Evolutionary conservation across 108 stramenopile species (phyloP).

Genomic region (Fragilaria radians): DNA sequence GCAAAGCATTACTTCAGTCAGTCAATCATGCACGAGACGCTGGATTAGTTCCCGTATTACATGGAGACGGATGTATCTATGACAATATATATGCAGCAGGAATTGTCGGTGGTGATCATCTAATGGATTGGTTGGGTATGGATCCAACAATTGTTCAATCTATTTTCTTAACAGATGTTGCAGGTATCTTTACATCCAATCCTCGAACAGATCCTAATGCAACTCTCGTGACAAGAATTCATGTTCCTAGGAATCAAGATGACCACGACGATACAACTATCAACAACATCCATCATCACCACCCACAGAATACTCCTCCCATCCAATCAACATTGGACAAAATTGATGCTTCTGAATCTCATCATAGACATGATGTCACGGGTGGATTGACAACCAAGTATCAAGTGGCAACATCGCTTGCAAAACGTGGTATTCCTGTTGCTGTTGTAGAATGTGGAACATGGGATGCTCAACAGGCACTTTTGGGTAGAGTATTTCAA

Average conservation of each 20-base stretch:
- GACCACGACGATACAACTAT: conserved; percentile 23
- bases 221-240: conserved; percentile 28
- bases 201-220: conserved; percentile 46
- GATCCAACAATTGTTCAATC: conserved; percentile 12
- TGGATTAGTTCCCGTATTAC: conserved; percentile 67
- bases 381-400: conserved; percentile 58
- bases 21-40: conserved; percentile 40
- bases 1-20: conserved; percentile 14
- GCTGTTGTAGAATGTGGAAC: conserved; percentile 47
- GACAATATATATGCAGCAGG: conserved; percentile 38
- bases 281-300: too few relatives aligned
- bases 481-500: conserved; percentile 5
- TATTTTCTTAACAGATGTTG: conserved; percentile 77
- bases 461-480: conserved; percentile 25
- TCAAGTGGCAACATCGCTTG: conserved; percentile 44
- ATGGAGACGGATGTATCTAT: conserved; percentile 80
- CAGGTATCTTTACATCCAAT: conserved; percentile 59
- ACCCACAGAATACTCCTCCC: background rate
- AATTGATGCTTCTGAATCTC: conserved; percentile 48
- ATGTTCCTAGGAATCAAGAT: conserved; percentile 29
- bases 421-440: conserved; percentile 37
- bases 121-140: conserved; percentile 44
- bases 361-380: conserved; percentile 77
- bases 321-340: too few relatives aligned
- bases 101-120: conserved; percentile 63